phyloP scores from a whole-genome alignment of 179 eudicot genomes.

The Nepenthes alata region DNA sequence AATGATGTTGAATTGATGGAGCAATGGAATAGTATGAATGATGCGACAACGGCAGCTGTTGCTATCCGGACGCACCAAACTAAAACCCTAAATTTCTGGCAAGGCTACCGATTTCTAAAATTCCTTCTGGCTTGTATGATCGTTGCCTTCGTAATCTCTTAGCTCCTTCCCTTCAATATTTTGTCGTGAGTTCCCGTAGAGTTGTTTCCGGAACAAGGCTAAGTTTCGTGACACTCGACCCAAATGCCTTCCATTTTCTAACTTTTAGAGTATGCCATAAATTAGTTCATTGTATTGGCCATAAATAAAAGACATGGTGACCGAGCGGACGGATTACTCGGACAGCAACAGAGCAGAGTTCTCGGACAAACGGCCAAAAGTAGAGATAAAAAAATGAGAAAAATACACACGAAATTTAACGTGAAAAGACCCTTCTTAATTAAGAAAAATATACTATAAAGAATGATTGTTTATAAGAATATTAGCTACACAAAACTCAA shows the following conservation, averaged over 20 bases:
- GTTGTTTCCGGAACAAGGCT: neutral
- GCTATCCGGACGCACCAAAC: constrained; percentile 17
- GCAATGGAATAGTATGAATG: constrained; percentile 60
- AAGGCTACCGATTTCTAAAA: constrained; percentile 73
- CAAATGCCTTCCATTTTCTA: neutral
- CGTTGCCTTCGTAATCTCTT: constrained; percentile 76
- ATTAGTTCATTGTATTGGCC: too few species aligned
- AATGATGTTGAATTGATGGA: constrained; percentile 45
- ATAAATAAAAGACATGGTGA: too few species aligned
- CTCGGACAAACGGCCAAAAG: too few species aligned
- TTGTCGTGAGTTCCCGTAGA: constrained; percentile 31
- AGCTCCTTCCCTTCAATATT: constrained; percentile 90
- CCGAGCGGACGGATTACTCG: too few species aligned
- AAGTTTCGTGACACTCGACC: neutral
- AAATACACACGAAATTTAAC: too few species aligned
- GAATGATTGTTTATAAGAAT: too few species aligned
- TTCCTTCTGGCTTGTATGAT: constrained; percentile 79
- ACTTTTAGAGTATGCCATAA: neutral
- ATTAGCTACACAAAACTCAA: too few species aligned
- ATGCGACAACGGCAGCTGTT: constrained; percentile 15
- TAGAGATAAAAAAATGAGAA: too few species aligned
- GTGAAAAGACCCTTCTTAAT: too few species aligned
- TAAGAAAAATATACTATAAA: too few species aligned
- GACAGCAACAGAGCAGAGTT: too few species aligned
- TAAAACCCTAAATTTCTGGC: constrained; percentile 61